Conservation (phyloP, 257 asterid species). For the Anisodus acutangulus region DNA sequence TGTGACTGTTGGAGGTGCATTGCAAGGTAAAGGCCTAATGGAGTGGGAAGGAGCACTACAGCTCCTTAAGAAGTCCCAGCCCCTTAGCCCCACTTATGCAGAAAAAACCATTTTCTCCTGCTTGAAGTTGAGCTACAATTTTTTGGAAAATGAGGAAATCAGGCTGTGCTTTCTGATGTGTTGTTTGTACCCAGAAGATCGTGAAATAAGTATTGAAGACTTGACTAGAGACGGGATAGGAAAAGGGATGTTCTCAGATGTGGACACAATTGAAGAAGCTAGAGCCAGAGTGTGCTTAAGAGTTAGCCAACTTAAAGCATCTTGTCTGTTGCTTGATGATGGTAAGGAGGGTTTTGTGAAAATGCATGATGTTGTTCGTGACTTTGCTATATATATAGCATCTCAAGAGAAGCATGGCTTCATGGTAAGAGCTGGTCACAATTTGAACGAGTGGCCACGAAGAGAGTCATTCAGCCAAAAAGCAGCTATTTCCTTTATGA, state of each 20-base stretch:
- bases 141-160: constrained; percentile 26
- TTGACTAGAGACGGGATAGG: constrained; percentile 28
- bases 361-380: too few species aligned
- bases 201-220: constrained; percentile 20
- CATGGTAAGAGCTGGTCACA: too few species aligned
- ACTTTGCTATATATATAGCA: too few species aligned
- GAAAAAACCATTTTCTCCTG: constrained; percentile 23
- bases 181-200: constrained; percentile 34
- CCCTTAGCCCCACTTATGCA: neutral
- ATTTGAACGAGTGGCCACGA: too few species aligned
- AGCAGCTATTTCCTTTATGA: too few species aligned
- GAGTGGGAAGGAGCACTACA: constrained; percentile 23
- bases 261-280: constrained; percentile 14
- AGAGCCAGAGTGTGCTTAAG: neutral
- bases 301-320: neutral
- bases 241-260: neutral
- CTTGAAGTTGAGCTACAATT: constrained; percentile 21
- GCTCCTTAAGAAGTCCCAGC: constrained; percentile 25
- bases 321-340: neutral
- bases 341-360: neutral
- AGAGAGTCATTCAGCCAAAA: too few species aligned
- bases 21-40: neutral
- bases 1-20: constrained; percentile 11
- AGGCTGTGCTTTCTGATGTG: constrained; percentile 28
- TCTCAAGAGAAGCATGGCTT: too few species aligned